Base-by-base conservation (phyloP, 352 stramenopile species). In the Globisporangium radiosum region DNA sequence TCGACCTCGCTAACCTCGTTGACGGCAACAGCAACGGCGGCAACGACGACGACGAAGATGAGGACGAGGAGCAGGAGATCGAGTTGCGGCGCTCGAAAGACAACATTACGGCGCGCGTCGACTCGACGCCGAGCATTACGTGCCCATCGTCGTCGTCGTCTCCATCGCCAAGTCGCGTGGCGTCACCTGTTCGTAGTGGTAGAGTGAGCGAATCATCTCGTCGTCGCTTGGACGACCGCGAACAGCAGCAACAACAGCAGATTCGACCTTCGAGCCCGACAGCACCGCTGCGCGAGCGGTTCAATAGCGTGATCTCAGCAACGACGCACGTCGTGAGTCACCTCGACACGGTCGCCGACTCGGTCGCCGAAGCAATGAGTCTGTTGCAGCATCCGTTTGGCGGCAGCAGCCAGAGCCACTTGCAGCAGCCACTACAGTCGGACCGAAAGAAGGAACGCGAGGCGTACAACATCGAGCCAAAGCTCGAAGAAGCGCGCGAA, bases 11-110 rank as follows among this genome's bases (percentile, higher is more conserved):
- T 40, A 54, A 63, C 43, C 45, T 61, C n/a, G 59, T 66, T 7
- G 36, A 25, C 19, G 19, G 19, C 19, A 25, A 25, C 19, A 25
- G 19, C 19, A 25, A 25, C 19, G 19, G 64, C 6, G 47, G 54
- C 13, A 56, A 45, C 15, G 42, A 56, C 4, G 66, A 75, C 7
- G 63, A 70, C 5, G 65, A 78, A 11, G 69, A 77, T 0, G 65
- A 70, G 8, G 72, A 81, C 25, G 67, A 81, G 47, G 70, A 76
- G 45, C 63, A 72, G 59, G 70, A 63, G 1, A 65, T 78, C 19
- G 70, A 81, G 59, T 52, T 42, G 54, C 66, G 36, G 55, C 67
- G 19, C 5, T 52, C 48, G 7, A 36, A 53, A 17, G 9, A 19
- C 3, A 4, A 36, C 13, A 5, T 33, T 9, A 5, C 14, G 7